These are phyloP conservation scores for Boletus pseudopeckii DNA, from an alignment of 768 basidiomycete genomes.

Conservation along the genomic window DNA sequence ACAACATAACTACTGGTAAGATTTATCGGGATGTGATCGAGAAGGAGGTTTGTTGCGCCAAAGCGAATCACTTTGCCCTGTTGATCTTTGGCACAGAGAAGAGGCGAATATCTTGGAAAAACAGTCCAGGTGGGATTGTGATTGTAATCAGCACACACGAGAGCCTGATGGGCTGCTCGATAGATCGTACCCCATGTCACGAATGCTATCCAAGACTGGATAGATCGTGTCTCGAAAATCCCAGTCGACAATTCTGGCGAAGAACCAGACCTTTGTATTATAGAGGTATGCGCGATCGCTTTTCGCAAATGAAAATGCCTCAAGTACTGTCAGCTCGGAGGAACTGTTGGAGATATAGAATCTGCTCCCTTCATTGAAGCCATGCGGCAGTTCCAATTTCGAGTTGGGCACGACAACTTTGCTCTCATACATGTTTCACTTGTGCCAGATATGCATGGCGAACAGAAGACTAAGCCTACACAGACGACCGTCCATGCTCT, in stretches of 20 bases:
- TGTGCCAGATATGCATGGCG: conserved; percentile 98
- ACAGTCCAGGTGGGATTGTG: conserved; percentile 76
- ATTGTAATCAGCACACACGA: background rate
- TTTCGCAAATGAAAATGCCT: conserved; percentile 1
- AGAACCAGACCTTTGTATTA: conserved; percentile 93
- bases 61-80: background rate
- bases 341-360: conserved; percentile 98
- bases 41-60: conserved; percentile 72
- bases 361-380: conserved; percentile 98
- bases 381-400: conserved; percentile 99
- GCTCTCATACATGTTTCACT: conserved; percentile 96
- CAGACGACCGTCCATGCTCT: conserved; percentile 95
- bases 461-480: conserved; percentile 99
- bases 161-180: conserved; percentile 6
- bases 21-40: conserved; percentile 97
- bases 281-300: conserved; percentile 64
- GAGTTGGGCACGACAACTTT: conserved; percentile 94
- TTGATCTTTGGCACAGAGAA: conserved; percentile 45
- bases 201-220: conserved; percentile 98
- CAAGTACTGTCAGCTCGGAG: conserved; percentile 68
- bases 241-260: conserved; percentile 94
- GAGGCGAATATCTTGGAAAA: conserved; percentile 90
- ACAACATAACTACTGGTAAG: conserved; percentile 99
- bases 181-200: conserved; percentile 96
- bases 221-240: conserved; percentile 89